Conservation (phyloP, 345 rosid genomes). For the Odontarrhena argentea region DNA sequence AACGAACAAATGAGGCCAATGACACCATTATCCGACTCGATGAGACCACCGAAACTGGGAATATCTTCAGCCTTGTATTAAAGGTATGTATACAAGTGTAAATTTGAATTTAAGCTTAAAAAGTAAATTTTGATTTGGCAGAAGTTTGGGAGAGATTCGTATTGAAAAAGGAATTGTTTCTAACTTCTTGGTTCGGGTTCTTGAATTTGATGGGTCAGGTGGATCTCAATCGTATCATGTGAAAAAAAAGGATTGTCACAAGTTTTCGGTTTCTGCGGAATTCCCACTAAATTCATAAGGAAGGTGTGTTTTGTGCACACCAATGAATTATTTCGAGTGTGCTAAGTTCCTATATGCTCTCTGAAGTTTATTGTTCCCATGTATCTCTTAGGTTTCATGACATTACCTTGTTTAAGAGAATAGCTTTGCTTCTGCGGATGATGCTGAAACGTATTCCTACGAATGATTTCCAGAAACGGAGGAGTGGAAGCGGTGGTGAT, state of each 20-base stretch:
- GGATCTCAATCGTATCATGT: slow-evolving; percentile 47
- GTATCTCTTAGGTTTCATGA: too few species aligned
- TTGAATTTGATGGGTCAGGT: slow-evolving; percentile 51
- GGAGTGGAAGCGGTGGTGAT: slow-evolving; percentile 73
- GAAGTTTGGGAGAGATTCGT: not conserved
- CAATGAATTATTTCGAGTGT: too few species aligned
- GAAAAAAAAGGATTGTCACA: slow-evolving; percentile 44
- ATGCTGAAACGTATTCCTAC: not conserved
- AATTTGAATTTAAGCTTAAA: too few species aligned
- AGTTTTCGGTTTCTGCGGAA: slow-evolving; percentile 57
- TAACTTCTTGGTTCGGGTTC: slow-evolving; percentile 16
- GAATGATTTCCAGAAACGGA: slow-evolving; percentile 51
- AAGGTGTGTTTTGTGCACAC: too few species aligned
- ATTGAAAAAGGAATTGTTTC: not conserved
- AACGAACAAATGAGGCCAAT: slow-evolving; percentile 81
- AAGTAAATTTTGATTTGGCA: slow-evolving; percentile 9
- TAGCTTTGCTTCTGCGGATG: too few species aligned
- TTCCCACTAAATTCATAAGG: too few species aligned
- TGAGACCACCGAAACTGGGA: slow-evolving; percentile 78
- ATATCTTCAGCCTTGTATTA: slow-evolving; percentile 89
- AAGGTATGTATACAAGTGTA: too few species aligned
- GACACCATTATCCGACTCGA: slow-evolving; percentile 89
- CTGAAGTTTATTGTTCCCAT: too few species aligned
- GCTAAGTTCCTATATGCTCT: not conserved
- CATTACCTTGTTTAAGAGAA: too few species aligned